Conservation (phyloP, 2,329 filamentous ascomycete species). For the Chrysosporium queenslandicum region DNA sequence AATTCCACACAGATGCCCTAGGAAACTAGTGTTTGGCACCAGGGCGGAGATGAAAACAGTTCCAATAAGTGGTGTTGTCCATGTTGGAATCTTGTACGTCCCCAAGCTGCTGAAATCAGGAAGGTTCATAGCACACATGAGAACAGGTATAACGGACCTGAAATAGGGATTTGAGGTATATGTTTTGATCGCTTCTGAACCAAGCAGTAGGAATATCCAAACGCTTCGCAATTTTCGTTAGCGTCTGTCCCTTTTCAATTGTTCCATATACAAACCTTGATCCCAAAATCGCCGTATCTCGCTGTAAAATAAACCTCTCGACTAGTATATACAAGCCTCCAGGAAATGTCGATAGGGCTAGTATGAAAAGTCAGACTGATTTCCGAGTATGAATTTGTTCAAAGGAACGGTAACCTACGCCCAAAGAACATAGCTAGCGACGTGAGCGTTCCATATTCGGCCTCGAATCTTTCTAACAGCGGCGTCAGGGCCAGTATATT, state of each 20-base stretch:
- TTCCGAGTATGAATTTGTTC: background rate
- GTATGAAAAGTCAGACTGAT: background rate
- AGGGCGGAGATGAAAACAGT: conserved; percentile 65
- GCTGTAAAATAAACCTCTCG: conserved; percentile 60
- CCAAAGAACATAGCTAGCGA: conserved; percentile 82
- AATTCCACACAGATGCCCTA: conserved; percentile 81
- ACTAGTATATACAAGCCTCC: conserved; percentile 70
- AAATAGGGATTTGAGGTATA: conserved; percentile 73
- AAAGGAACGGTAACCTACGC: conserved; percentile 50
- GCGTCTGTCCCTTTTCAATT: background rate
- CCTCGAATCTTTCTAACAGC: conserved; percentile 87
- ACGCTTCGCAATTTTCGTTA: conserved; percentile 47
- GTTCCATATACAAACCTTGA: conserved; percentile 53
- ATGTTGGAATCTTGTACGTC: conserved; percentile 72
- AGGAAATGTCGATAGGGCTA: conserved; percentile 70
- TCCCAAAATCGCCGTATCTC: conserved; percentile 67
- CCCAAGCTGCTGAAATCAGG: conserved; percentile 38
- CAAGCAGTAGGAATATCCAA: conserved; percentile 84
- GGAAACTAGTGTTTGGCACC: conserved; percentile 67
- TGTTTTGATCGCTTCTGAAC: conserved; percentile 75
- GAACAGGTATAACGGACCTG: conserved; percentile 34
- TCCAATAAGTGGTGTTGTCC: conserved; percentile 74
- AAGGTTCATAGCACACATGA: background rate
- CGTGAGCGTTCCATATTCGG: conserved; percentile 80
- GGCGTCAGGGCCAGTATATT: conserved; percentile 74